Percentiles rank a stretch among this genome's conserved stretches.
phyloP scores from a whole-genome alignment of 2,329 filamentous ascomycete genomes.

The Westerdykella sp. region DNA sequence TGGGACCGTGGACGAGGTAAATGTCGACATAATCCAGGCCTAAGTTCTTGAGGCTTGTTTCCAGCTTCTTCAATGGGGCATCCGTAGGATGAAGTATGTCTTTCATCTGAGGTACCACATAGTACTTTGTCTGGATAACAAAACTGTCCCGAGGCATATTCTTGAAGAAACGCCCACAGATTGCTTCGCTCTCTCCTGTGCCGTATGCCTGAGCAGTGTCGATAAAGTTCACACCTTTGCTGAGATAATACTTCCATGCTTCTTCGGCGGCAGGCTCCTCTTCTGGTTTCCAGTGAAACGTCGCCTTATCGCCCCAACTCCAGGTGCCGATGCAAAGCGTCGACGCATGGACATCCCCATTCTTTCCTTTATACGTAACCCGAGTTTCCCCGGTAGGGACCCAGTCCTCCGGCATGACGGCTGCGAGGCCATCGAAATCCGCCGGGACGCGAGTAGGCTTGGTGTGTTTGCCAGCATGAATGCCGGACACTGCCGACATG shows the following conservation, averaged over 20 bases:
- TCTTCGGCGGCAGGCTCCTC: constrained; percentile 33
- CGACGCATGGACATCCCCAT: constrained; percentile 12
- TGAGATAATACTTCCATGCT: constrained; percentile 37
- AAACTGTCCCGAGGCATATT: constrained; percentile 32
- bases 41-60: constrained; percentile 35
- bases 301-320: constrained; percentile 20
- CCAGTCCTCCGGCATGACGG: constrained; percentile 9
- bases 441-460: constrained; percentile 14
- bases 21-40: constrained; percentile 40
- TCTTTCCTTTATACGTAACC: constrained; percentile 14
- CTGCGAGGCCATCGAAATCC: constrained; percentile 10
- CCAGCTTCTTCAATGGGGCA: constrained; percentile 34
- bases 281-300: constrained; percentile 30
- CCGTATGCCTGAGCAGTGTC: constrained; percentile 44
- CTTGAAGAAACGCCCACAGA: constrained; percentile 38
- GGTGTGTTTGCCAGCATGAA: constrained; percentile 9
- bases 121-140: constrained; percentile 40
- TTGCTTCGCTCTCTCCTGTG: constrained; percentile 38
- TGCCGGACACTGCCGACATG: constrained; percentile 18
- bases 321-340: constrained; percentile 19
- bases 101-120: constrained; percentile 29
- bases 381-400: constrained; percentile 6
- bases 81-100: constrained; percentile 29
- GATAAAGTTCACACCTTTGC: constrained; percentile 38
- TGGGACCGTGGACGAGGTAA: constrained; percentile 42